Evolutionary conservation across 2,329 filamentous ascomycete genomes (phyloP).

Genomic region (Didymella keratinophila): DNA sequence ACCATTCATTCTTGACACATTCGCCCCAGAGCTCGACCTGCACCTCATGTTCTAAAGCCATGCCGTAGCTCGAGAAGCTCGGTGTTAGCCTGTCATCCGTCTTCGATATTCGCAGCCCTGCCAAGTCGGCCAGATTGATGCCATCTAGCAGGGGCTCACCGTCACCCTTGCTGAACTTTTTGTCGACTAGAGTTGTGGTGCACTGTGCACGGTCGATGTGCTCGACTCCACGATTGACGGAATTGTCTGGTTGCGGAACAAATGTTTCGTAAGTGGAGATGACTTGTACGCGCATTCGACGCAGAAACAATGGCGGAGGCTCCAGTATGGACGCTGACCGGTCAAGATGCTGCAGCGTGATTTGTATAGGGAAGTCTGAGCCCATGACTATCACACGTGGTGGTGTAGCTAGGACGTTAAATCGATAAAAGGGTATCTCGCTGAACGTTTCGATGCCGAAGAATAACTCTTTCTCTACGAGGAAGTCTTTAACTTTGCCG

Average conservation of each 20-base stretch:
- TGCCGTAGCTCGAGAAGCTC: constrained; percentile 40
- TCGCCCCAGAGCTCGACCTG: constrained; percentile 38
- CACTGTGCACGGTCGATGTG: constrained; percentile 16
- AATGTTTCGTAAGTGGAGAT: constrained; percentile 25
- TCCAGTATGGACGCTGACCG: constrained; percentile 34
- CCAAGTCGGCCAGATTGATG: constrained; percentile 23
- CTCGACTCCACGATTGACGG: constrained; percentile 14
- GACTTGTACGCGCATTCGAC: constrained; percentile 35
- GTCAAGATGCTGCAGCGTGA: constrained; percentile 35
- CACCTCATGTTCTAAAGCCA: constrained; percentile 33
- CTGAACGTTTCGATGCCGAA: constrained; percentile 29
- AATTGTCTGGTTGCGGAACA: constrained; percentile 21
- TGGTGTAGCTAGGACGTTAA: constrained; percentile 34
- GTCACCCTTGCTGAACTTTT: constrained; percentile 24
- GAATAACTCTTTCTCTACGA: constrained; percentile 34
- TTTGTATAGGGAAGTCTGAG: constrained; percentile 22
- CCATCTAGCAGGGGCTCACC: constrained; percentile 30
- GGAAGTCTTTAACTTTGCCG: constrained; percentile 31
- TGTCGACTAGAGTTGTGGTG: constrained; percentile 28
- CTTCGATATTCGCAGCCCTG: constrained; percentile 13
- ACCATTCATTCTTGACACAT: constrained; percentile 38
- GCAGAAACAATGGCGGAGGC: constrained; percentile 36
- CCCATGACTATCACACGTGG: constrained; percentile 33
- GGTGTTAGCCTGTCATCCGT: constrained; percentile 23
- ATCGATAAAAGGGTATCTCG: constrained; percentile 34